Evolutionary conservation across 192 early-diverging fungal genomes (phyloP).

Genomic region (Coemansia javaensis): DNA sequence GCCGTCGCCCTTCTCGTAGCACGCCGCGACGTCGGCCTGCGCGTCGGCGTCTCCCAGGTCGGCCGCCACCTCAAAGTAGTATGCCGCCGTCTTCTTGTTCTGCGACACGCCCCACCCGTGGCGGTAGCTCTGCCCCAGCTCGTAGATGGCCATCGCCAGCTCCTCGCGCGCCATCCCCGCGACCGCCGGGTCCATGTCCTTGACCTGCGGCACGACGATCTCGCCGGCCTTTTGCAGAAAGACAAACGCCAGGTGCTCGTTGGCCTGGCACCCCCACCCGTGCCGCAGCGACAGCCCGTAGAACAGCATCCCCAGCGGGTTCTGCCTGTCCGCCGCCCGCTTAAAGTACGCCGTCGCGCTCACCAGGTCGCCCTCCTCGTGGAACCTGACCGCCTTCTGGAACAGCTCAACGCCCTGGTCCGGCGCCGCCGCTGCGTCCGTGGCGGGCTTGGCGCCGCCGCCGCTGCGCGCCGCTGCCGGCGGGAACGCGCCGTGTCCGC

Average conservation of each 20-base stretch:
- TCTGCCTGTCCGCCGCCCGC: slow-evolving; percentile 59
- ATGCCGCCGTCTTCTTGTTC: slow-evolving; percentile 64
- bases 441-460: background rate
- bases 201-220: slow-evolving; percentile 58
- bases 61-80: slow-evolving; percentile 78
- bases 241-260: slow-evolving; percentile 61
- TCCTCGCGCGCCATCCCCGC: slow-evolving; percentile 61
- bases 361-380: slow-evolving; percentile 64
- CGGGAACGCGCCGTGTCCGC: background rate
- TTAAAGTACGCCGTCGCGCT: slow-evolving; percentile 69
- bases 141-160: slow-evolving; percentile 71
- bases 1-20: slow-evolving; percentile 68
- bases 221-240: slow-evolving; percentile 69
- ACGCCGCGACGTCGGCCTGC: slow-evolving; percentile 67
- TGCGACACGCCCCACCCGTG: slow-evolving; percentile 78
- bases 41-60: slow-evolving; percentile 78
- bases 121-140: slow-evolving; percentile 71
- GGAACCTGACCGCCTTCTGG: slow-evolving; percentile 61
- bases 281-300: slow-evolving; percentile 72
- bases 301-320: slow-evolving; percentile 66
- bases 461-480: no score
- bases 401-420: slow-evolving; percentile 59
- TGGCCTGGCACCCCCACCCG: slow-evolving; percentile 72
- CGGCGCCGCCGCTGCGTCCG: slow-evolving; percentile 26
- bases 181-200: slow-evolving; percentile 55